Evolutionary conservation across 805 yeast species (phyloP).

Genomic region (Candida ipomoeae): DNA sequence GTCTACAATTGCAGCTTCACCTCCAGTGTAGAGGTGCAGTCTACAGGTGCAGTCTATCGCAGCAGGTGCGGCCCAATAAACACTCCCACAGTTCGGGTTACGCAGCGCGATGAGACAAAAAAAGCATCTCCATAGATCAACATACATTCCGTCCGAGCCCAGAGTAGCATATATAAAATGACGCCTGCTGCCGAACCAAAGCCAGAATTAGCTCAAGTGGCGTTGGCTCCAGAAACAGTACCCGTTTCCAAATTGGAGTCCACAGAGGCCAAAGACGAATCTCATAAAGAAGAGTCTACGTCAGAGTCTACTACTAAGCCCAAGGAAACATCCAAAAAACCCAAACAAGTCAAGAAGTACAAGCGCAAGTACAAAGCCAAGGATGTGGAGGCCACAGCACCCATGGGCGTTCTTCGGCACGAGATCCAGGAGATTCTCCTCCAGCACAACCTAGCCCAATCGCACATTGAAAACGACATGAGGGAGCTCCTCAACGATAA

Average conservation of each 20-base stretch:
- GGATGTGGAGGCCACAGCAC: constrained; percentile 69
- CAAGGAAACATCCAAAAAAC: constrained; percentile 8
- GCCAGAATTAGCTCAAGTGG: neutral
- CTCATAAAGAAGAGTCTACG: too few species aligned
- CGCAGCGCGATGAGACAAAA: constrained; percentile 6
- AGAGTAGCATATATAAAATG: neutral
- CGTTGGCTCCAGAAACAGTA: too few species aligned
- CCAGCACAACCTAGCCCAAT: constrained; percentile 38
- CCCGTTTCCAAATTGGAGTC: too few species aligned
- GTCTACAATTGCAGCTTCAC: too few species aligned
- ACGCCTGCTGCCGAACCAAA: constrained; percentile 8
- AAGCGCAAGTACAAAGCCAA: constrained; percentile 57
- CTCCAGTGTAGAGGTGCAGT: too few species aligned
- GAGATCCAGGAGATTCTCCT: constrained; percentile 63
- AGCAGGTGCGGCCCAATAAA: constrained; percentile 1
- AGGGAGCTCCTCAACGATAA: constrained; percentile 58
- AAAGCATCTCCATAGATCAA: neutral
- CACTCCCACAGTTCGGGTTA: neutral
- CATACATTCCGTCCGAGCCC: neutral
- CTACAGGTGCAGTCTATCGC: constrained; percentile 1
- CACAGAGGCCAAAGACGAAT: too few species aligned
- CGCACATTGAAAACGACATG: constrained; percentile 58
- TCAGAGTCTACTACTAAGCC: neutral
- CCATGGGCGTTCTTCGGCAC: constrained; percentile 69
- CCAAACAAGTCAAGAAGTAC: constrained; percentile 23